A percentile compares a stretch with the other conserved stretches of the same genome.
These are phyloP conservation scores for Prototheca wickerhamii DNA, from an alignment of 163 green algal species.

Conservation along the genomic window DNA sequence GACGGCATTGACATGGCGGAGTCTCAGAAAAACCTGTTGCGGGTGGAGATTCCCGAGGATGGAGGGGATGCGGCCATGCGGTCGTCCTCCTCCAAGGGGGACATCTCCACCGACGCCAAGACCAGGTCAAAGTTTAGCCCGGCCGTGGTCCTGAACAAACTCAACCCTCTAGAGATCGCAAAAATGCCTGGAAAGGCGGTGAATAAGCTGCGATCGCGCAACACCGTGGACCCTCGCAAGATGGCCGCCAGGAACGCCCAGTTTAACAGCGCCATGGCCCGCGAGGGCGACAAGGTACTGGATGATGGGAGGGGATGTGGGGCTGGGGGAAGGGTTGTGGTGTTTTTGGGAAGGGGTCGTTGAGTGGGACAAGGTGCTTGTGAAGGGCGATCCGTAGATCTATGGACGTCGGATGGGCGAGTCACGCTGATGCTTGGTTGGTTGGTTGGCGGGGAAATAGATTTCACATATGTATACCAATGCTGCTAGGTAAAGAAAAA, in stretches of 20 bases:
- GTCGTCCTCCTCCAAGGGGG: neutral
- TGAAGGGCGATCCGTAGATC: too few species aligned
- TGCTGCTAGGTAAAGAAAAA: too few species aligned
- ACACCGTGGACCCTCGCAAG: neutral
- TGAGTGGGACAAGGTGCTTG: too few species aligned
- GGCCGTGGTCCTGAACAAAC: neutral
- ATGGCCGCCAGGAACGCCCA: neutral
- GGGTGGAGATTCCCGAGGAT: slow-evolving; percentile 5
- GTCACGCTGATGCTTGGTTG: too few species aligned
- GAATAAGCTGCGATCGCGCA: neutral
- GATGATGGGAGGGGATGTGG: too few species aligned
- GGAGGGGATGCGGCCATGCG: neutral
- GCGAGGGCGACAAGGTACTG: too few species aligned
- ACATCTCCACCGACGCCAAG: neutral
- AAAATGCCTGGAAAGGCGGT: neutral
- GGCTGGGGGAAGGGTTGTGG: too few species aligned
- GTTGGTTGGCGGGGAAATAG: too few species aligned
- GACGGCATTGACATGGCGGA: too few species aligned
- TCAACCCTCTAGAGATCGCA: neutral
- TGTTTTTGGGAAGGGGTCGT: too few species aligned
- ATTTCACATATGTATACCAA: too few species aligned
- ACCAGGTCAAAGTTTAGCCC: neutral
- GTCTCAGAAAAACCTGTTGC: neutral
- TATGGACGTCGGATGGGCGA: too few species aligned
- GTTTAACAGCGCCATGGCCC: neutral